Base-by-base conservation (phyloP, 2,329 filamentous ascomycete species). In the Pezicula radicicola region DNA sequence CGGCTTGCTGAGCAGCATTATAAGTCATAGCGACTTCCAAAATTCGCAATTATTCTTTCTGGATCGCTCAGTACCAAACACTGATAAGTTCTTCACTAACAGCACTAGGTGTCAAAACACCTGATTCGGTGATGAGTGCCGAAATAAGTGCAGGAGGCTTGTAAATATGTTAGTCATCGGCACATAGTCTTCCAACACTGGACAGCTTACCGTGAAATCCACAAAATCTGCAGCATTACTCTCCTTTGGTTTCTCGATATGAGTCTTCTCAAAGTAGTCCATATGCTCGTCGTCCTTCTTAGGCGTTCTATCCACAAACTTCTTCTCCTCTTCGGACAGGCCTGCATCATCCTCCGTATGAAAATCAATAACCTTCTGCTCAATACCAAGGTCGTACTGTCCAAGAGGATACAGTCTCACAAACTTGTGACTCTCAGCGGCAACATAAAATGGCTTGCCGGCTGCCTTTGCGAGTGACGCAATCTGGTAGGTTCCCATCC, bases 361-460 rank as follows among this genome's bases (percentile, higher is more conserved):
- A 68, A 94, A 95, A 46, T 89, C 83, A 53, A 94, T 77, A 13
- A 95, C 80, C 33, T 83, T 79, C 70, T 96, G 91, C 65, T 87
- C 81, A 59, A 96, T 84, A 0, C 89, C 89, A 53, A 96, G 74
- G 65, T 94, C 89, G 53, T 86, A 83, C 70, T 96, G 91, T 56
- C 87, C 84, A 19, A 94, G 74, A 1, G 93, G 90, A 63, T 92
- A 94, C 50, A 94, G 79, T 63, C 91, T 81, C 43, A 95, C 91
- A 66, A 99, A 97, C 73, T 99, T 99, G 76, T 99, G 94, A 63
- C 89, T 95, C 75, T 99, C 94, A 1, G 88, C 88, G 5, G 94
- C 91, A 16, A 96, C 91, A 65, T 95, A 96, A 61, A 97, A 90
- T 0, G 88, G 88, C 37, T 85, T 83, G 42, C 76, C 76, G 27